Conservation (phyloP, 306 rosid genomes). For the Prunus salicina region DNA sequence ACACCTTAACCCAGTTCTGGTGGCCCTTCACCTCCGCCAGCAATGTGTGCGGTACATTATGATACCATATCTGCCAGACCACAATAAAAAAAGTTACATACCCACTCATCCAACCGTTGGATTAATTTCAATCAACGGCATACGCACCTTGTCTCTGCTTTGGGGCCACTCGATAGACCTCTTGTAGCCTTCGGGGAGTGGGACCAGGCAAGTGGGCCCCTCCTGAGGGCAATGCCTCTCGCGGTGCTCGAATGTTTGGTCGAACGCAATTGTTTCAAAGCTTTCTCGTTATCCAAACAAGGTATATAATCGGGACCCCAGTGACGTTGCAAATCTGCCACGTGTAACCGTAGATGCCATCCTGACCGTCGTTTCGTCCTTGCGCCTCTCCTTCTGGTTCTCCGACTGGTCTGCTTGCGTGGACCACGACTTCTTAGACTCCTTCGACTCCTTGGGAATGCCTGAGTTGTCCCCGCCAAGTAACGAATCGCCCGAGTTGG, state of each 20-base stretch:
- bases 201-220: constrained; percentile 78
- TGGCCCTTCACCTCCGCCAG: constrained; percentile 93
- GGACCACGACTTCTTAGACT: constrained; percentile 59
- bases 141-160: constrained; percentile 73
- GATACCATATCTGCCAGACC: constrained; percentile 66
- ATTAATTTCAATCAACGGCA: neutral
- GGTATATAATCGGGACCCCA: constrained; percentile 71
- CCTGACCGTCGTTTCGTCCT: constrained; percentile 39
- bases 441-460: constrained; percentile 52
- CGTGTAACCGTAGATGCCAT: constrained; percentile 35
- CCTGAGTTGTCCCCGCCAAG: constrained; percentile 29
- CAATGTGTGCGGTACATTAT: constrained; percentile 71
- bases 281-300: constrained; percentile 84
- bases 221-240: constrained; percentile 89
- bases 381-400: constrained; percentile 66
- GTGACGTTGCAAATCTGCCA: constrained; percentile 77
- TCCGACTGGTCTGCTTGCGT: constrained; percentile 73
- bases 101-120: neutral
- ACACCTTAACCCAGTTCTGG: constrained; percentile 90
- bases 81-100: neutral
- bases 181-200: constrained; percentile 59
- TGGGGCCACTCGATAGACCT: constrained; percentile 60
- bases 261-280: constrained; percentile 41
- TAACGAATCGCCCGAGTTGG: constrained; percentile 26
- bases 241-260: constrained; percentile 75